phyloP scores from a whole-genome alignment of 768 basidiomycete genomes.

The Pulveroboletus sp. region DNA sequence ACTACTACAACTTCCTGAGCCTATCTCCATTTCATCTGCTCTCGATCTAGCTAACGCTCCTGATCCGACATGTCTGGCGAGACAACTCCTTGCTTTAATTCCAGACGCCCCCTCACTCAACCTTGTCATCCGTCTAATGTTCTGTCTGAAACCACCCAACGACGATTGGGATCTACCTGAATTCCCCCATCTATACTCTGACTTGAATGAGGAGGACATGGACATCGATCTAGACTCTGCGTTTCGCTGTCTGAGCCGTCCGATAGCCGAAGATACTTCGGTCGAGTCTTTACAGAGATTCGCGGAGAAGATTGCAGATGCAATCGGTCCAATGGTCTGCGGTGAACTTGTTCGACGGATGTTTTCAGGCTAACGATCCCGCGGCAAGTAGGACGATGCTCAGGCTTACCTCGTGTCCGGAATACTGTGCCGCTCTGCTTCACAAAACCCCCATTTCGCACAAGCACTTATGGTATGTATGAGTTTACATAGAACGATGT shows the following conservation, averaged over 20 bases:
- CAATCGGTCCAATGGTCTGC: conserved; percentile 55
- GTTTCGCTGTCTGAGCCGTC: conserved; percentile 48
- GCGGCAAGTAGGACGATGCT: conserved; percentile 38
- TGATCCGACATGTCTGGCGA: conserved; percentile 61
- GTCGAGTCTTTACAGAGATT: conserved; percentile 50
- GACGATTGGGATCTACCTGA: conserved; percentile 78
- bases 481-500: too few species aligned
- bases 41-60: conserved; percentile 57
- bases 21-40: conserved; percentile 40
- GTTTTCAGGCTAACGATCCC: conserved; percentile 1
- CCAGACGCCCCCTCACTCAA: conserved; percentile 59
- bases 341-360: not conserved
- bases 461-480: conserved; percentile 41
- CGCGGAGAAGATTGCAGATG: conserved; percentile 49
- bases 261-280: conserved; percentile 54
- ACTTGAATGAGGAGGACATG: conserved; percentile 47
- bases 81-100: conserved; percentile 55
- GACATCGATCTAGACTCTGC: conserved; percentile 58
- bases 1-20: conserved; percentile 32
- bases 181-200: conserved; percentile 66
- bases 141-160: conserved; percentile 70
- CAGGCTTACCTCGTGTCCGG: conserved; percentile 60
- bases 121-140: conserved; percentile 66
- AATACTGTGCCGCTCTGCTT: conserved; percentile 58
- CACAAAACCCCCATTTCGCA: conserved; percentile 51